Evolutionary conservation across 2,329 filamentous ascomycete genomes (phyloP).

Genomic region (Botrytis galanthina): DNA sequence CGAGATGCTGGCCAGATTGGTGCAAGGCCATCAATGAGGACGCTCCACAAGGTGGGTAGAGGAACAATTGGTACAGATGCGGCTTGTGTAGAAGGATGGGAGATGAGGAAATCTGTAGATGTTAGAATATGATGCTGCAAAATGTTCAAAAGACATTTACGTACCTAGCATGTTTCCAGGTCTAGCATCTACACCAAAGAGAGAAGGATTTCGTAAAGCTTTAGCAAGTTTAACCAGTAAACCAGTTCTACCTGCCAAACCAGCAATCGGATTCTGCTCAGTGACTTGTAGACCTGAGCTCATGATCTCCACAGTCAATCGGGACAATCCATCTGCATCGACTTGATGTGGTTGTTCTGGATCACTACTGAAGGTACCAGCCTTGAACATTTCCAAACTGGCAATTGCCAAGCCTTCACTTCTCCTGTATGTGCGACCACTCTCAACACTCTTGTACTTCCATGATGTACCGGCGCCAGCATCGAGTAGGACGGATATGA

Average conservation of each 20-base stretch:
- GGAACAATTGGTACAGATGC: slow-evolving; percentile 85
- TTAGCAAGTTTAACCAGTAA: slow-evolving; percentile 73
- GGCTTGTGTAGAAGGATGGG: slow-evolving; percentile 84
- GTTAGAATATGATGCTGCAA: slow-evolving; percentile 29
- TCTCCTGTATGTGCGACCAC: slow-evolving; percentile 75
- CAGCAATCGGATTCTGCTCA: slow-evolving; percentile 76
- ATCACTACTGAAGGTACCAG: slow-evolving; percentile 83
- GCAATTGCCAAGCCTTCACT: slow-evolving; percentile 84
- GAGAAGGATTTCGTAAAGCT: slow-evolving; percentile 74
- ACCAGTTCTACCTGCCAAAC: slow-evolving; percentile 78
- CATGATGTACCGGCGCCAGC: slow-evolving; percentile 87
- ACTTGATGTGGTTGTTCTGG: slow-evolving; percentile 81
- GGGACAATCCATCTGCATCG: slow-evolving; percentile 75
- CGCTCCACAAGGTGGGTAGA: slow-evolving; percentile 84
- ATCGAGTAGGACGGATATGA: slow-evolving; percentile 78
- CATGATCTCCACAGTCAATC: slow-evolving; percentile 70
- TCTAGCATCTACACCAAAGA: slow-evolving; percentile 79
- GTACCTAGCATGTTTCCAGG: slow-evolving; percentile 93
- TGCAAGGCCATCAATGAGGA: slow-evolving; percentile 82
- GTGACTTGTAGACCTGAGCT: slow-evolving; percentile 82
- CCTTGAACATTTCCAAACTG: slow-evolving; percentile 88
- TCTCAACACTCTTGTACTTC: slow-evolving; percentile 90
- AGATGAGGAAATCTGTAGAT: slow-evolving; percentile 79
- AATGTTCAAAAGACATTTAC: slow-evolving; percentile 43
- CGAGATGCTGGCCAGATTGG: slow-evolving; percentile 87